A percentile compares a stretch with the other conserved stretches of the same genome.
These are phyloP conservation scores for Alternaria sp. DNA, from an alignment of 2,329 filamentous ascomycete species.

Conservation along the genomic window DNA sequence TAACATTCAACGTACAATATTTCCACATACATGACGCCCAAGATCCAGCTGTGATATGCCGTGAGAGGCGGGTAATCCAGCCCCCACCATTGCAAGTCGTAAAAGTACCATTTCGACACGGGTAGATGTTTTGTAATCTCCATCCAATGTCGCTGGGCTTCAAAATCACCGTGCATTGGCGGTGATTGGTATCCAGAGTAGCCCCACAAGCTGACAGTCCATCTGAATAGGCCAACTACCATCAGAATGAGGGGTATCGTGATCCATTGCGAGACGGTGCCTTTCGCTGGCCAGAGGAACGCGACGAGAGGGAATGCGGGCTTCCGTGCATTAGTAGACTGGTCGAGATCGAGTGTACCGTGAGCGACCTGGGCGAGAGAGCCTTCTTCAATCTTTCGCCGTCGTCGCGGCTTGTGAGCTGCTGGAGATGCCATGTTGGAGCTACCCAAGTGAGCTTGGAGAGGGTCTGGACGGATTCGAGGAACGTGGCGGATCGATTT, in stretches of 20 bases:
- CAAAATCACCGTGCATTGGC: conserved; percentile 96
- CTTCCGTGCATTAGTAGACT: conserved; percentile 55
- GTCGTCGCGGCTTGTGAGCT: conserved; percentile 54
- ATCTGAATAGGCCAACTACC: conserved; percentile 88
- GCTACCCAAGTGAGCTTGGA: conserved; percentile 9
- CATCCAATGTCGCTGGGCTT: conserved; percentile 99
- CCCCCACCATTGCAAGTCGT: conserved; percentile 97
- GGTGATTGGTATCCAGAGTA: conserved; percentile 88
- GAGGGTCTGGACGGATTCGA: conserved; percentile 6
- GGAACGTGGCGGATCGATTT: conserved; percentile 10
- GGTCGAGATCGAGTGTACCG: conserved; percentile 55
- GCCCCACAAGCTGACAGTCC: conserved; percentile 91
- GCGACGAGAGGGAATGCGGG: conserved; percentile 90
- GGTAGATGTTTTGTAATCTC: conserved; percentile 90
- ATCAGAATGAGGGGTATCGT: conserved; percentile 87
- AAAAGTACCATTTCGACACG: conserved; percentile 95
- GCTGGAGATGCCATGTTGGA: conserved; percentile 44
- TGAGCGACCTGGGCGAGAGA: conserved; percentile 51
- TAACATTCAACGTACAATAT: background rate
- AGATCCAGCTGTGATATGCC: conserved; percentile 97
- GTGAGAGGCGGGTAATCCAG: conserved; percentile 97
- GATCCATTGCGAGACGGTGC: conserved; percentile 88
- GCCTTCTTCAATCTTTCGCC: conserved; percentile 53
- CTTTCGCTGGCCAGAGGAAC: conserved; percentile 92
- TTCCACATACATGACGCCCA: conserved; percentile 74